Evolutionary conservation across 2,329 filamentous ascomycete species (phyloP).

Genomic region (Coniochaeta prunicola): DNA sequence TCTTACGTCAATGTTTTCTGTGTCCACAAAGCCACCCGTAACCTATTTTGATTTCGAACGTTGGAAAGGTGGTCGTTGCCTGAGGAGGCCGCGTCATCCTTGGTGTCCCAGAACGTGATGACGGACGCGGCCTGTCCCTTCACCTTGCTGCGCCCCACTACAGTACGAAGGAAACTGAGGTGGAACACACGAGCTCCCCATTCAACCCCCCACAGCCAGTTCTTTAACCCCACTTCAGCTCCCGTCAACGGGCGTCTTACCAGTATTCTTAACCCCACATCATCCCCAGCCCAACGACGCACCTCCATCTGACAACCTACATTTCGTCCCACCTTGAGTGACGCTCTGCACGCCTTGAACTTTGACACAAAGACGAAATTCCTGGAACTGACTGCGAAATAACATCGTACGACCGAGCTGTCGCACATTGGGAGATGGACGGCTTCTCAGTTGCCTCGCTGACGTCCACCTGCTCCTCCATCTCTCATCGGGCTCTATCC

Average conservation of each 20-base stretch:
- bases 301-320: not conserved
- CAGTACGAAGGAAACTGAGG: not conserved
- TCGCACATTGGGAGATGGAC: slow-evolving; percentile 17
- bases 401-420: not conserved
- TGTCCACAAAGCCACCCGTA: not conserved
- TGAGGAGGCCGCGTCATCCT: not conserved
- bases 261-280: not conserved
- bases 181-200: not conserved
- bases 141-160: not conserved
- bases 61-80: not conserved
- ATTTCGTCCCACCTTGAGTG: not conserved
- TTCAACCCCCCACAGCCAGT: not conserved
- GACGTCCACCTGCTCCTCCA: slow-evolving; percentile 20
- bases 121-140: not conserved
- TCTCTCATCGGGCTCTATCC: slow-evolving; percentile 22
- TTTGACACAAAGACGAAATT: not conserved
- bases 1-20: not conserved
- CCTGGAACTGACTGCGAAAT: not conserved
- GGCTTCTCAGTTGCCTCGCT: slow-evolving; percentile 26
- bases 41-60: not conserved
- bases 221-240: not conserved
- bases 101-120: not conserved
- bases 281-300: not conserved
- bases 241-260: too few species aligned
- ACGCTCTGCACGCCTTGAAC: not conserved